Base-by-base conservation (phyloP, 2,329 filamentous ascomycete species). In the Beauveria sp. region DNA sequence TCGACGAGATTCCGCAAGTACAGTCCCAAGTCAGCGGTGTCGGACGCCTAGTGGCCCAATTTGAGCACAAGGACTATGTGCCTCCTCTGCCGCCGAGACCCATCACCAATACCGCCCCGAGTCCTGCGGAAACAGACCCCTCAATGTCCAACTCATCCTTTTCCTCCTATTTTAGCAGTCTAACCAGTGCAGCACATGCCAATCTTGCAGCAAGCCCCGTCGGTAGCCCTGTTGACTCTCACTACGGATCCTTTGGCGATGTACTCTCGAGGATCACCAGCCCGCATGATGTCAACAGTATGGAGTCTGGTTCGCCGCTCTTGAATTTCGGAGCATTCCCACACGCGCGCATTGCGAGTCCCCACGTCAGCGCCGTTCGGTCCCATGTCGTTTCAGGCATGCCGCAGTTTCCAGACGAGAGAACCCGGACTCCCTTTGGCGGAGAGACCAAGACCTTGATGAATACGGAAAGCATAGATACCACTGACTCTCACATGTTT, bases 11-110 rank as follows among this genome's bases (percentile, higher is more conserved):
- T 5, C 47, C 59, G 18, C 55, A 63, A 8, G 55, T 50, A 43
- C 44, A 44, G 5, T 47, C 66, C 20, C 61, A 62, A 54, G 57
- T 64, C 24, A 66, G 67, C 26, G 64, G 72, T 44, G 74, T 76
- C 55, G 70, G 73, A 51, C 72, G 73, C 51, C 64, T 77, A 52
- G 72, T 76, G 61, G 73, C 75, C 54, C 75, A 76, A 55, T 77
- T 77, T 65, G 75, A 77, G 58, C 75, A 71, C 61, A 75, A 74
- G 60, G 70, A 66, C 52, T 72, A 70, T 65, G 69, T 69, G 44
- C 73, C 70, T 44, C 70, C 72, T 44, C 68, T 75, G 2, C 74
- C 73, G 52, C 70, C 73, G 7, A 69, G 75, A 59, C 71, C 72
- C 9, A 66, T 65, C n/a, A 20, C 26, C 37, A 69, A 67, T 43